phyloP scores from a whole-genome alignment of 805 yeast species.

The Suhomyces sp. region DNA sequence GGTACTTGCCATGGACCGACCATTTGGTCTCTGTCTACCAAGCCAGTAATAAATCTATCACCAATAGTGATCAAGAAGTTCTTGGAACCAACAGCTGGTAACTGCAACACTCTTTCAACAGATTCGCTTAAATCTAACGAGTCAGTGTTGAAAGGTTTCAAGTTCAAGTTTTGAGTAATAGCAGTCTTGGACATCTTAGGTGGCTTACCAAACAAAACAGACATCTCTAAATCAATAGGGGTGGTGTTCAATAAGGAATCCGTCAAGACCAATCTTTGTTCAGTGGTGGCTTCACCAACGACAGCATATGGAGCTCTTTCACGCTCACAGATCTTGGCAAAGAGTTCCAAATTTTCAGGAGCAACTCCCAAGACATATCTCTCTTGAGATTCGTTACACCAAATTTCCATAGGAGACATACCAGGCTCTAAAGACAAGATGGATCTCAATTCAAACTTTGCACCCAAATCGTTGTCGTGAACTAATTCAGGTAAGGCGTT shows the following conservation, averaged over 20 bases:
- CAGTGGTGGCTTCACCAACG: constrained; percentile 90
- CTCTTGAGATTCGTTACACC: constrained; percentile 99
- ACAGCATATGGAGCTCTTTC: constrained; percentile 97
- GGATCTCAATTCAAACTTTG: constrained; percentile 85
- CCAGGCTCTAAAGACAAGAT: constrained; percentile 92
- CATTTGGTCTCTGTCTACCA: constrained; percentile 96
- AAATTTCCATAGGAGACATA: constrained; percentile 99
- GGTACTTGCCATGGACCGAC: constrained; percentile 99
- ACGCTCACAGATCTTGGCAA: constrained; percentile 81
- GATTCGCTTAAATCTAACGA: constrained; percentile 58
- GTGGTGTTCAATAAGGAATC: constrained; percentile 76
- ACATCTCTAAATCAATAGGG: constrained; percentile 95
- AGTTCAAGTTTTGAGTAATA: constrained; percentile 54
- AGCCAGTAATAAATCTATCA: constrained; percentile 96
- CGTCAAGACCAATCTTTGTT: constrained; percentile 75
- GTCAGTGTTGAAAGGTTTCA: constrained; percentile 40
- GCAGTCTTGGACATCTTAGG: constrained; percentile 90
- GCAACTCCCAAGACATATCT: constrained; percentile 93
- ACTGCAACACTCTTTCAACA: constrained; percentile 73
- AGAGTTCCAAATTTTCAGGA: constrained; percentile 67
- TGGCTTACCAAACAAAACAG: constrained; percentile 92
- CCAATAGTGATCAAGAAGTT: constrained; percentile 96
- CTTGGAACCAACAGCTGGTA: constrained; percentile 95
- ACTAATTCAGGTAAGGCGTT: constrained; percentile 97
- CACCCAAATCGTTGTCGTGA: constrained; percentile 96